Evolutionary conservation across 139 green algal species (phyloP), one percentile per base, ranked within the genome.

Genomic region (Raphidocelis subcapitata): DNA sequence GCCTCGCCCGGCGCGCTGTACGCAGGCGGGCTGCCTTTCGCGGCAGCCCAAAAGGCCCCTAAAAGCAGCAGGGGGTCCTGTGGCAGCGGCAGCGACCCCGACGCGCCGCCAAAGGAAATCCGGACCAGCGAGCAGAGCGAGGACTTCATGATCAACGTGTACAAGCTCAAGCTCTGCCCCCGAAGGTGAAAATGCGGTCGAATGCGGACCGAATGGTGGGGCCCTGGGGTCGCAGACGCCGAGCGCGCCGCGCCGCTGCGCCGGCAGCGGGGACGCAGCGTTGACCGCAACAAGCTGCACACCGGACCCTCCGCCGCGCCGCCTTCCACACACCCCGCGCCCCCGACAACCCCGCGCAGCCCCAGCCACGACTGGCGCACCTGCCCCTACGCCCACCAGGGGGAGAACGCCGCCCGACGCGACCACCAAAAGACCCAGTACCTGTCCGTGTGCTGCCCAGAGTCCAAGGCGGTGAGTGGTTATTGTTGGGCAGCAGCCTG

Each of bases 341-440:
- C 41, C 41, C 41, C 41, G 41, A 12, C 41, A 8, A 12, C 41
- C 41, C 24, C 55, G 24, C 16, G 26, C 55, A 62, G 55, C n/a
- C 14, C 24, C 32, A 69, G 26, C 23, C 62, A 69, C 32, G 62
- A 69, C 62, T 69, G 62, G 62, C 33, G 62, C 32, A 46, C 62
- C 3, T 69, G 62, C 62, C 62, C 62, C 20, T 69, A 51, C 36
- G 36, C 62, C 4, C 62, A 69, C 62, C 36, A 69, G 62, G 62
- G 62, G 15, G 62, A 69, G 62, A 69, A 69, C 29, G 62, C 62
- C 15, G 36, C 62, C 32, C 62, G 62, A 3, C 36, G 68, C n/a
- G 52, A 69, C 36, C 62, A 29, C 15, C 62, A 33, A 29, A 55
- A 56, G 32, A 52, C 41, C 36, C 28, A 29, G 12, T 69, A 69